phyloP scores from a whole-genome alignment of 345 rosid species.

The Euphorbia lathyris region DNA sequence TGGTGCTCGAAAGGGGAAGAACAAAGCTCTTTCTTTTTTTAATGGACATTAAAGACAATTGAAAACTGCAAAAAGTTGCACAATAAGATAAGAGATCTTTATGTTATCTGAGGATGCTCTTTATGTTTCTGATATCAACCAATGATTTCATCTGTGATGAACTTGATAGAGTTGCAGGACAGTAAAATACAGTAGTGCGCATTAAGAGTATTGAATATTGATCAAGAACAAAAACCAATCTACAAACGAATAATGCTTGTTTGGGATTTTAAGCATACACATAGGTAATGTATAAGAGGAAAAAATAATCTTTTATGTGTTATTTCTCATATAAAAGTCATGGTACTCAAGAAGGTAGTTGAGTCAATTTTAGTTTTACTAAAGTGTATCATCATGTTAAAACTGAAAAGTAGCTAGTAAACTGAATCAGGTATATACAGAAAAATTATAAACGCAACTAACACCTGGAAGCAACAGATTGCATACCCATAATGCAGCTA shows the following conservation, averaged over 20 bases:
- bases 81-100: neutral
- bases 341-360: neutral
- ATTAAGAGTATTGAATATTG: neutral
- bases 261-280: neutral
- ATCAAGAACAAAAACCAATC: neutral
- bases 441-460: neutral
- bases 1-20: neutral
- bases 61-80: neutral
- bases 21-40: neutral
- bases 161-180: neutral
- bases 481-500: conserved; percentile 61
- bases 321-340: neutral
- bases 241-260: neutral
- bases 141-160: neutral
- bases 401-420: neutral
- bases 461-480: conserved; percentile 7
- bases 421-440: neutral
- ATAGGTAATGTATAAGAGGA: neutral
- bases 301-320: neutral
- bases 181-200: neutral
- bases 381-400: neutral
- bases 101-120: no score
- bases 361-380: neutral
- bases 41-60: neutral
- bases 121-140: neutral